Base-by-base conservation (phyloP, 1,284 basidiomycete genomes). In the Phenoliferia sp. region DNA sequence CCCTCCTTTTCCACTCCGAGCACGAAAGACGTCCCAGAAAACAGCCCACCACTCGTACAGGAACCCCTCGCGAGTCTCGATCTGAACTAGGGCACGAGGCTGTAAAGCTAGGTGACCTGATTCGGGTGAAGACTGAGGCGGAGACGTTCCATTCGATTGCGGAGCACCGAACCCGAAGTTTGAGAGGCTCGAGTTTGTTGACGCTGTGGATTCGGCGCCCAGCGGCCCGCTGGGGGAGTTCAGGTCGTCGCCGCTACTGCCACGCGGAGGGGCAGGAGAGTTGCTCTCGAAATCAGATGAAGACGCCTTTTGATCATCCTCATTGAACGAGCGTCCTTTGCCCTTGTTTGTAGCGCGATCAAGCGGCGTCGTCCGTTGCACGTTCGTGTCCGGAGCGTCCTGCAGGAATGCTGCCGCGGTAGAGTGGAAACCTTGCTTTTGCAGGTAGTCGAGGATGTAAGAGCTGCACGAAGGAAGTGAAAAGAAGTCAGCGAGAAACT, bases 381-480 rank as follows among this genome's bases (percentile, higher is more conserved):
- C 64, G 9, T 66, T 57, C 19, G 67, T 62, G 17, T 57, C 56
- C 16, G 73, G 72, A 19, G 50, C 62, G 36, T 74, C 70, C 39
- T 57, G 60, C 15, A 74, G 67, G 55, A 76, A 68, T 5, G 73
- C 71, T 3, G 66, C 36, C 16, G 74, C 74, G 6, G 74, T 64
- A 17, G 66, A 28, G 34, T 60, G 39, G 52, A 64, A 72, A 19
- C 71, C 71, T 31, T 66, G 62, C 33, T 64, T 61, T 16, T 67
- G 67, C 1, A 76, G 67, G 65, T 76, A 76, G 67, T 74, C 74
- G 63, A 74, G 69, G 16, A 76, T 63, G 62, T 73, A 76, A 1
- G 72, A 61, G 64, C 74, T 71, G 61, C 16, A 50, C 34, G 2
- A 26, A 59, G 39, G 39, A 44, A 22, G 39, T 12, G 39, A 12